Conservation (phyloP, 805 yeast species). For the Lachancea fermentati region DNA sequence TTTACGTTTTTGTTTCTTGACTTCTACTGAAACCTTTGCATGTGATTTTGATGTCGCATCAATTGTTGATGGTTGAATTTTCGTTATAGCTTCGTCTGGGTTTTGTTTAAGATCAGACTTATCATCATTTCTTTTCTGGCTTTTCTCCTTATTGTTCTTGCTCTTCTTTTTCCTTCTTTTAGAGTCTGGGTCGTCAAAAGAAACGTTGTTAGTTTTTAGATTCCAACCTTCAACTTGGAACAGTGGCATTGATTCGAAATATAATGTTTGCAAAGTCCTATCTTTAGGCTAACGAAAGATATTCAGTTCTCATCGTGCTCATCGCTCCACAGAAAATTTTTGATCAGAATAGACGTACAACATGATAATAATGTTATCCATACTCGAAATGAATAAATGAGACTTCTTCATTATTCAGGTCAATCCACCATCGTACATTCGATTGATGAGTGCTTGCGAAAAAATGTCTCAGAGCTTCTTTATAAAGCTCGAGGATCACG, state of each 20-base stretch:
- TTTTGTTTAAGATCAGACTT: constrained; percentile 1
- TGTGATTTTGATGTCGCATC: constrained; percentile 7
- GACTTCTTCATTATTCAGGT: background rate
- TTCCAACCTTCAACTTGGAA: constrained; percentile 85
- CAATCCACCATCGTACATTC: constrained; percentile 6
- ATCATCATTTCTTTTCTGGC: constrained; percentile 5
- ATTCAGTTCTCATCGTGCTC: background rate
- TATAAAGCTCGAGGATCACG: constrained; percentile 3
- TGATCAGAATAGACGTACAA: background rate
- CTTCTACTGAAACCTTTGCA: background rate
- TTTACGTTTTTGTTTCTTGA: background rate
- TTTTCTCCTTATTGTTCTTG: constrained; percentile 8
- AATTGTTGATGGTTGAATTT: background rate
- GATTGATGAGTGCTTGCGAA: background rate
- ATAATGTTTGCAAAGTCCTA: background rate
- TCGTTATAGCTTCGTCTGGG: constrained; percentile 1
- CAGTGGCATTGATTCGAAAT: constrained; percentile 46
- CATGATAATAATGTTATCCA: background rate
- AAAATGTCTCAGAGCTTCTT: constrained; percentile 2
- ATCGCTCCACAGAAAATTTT: background rate
- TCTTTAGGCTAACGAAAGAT: background rate
- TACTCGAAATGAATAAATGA: constrained; percentile 4
- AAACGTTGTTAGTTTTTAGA: constrained; percentile 48
- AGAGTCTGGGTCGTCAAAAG: constrained; percentile 36
- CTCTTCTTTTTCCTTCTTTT: constrained; percentile 27